Conservation (phyloP, 176 grass and related monocot genomes). For the Ampelocalamus luodianensis region DNA sequence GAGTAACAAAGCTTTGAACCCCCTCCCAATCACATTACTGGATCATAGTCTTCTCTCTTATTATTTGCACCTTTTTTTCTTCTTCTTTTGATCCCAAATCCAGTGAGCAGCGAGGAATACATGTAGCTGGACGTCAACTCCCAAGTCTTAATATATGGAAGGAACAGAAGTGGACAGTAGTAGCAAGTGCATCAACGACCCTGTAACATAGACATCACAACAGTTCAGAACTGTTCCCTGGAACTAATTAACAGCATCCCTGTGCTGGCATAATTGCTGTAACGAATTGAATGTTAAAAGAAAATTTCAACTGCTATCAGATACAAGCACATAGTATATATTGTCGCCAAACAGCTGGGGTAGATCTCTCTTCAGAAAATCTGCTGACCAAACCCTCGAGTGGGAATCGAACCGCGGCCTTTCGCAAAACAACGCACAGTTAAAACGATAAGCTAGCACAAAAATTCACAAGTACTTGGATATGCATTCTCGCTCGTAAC, state of each 20-base stretch:
- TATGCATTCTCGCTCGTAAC: not conserved
- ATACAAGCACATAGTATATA: not conserved
- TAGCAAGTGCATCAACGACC: conserved; percentile 17
- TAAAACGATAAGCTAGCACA: not conserved
- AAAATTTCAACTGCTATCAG: not conserved
- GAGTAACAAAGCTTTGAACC: not conserved
- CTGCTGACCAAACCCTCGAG: not conserved
- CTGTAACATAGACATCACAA: not conserved
- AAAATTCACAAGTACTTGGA: not conserved
- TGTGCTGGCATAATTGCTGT: not conserved
- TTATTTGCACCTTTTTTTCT: not conserved
- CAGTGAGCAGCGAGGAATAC: not conserved
- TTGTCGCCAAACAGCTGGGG: not conserved
- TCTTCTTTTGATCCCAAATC: not conserved
- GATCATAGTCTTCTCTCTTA: conserved; percentile 20
- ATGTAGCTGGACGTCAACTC: conserved; percentile 12
- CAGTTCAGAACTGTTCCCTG: conserved; percentile 16
- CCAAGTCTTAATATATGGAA: not conserved
- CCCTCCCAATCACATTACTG: not conserved
- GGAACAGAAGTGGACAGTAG: not conserved
- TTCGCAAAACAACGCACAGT: no score
- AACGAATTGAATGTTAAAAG: not conserved
- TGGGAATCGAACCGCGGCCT: not conserved
- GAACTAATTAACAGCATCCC: not conserved
- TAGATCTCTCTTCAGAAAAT: not conserved